These are phyloP conservation scores for Tetragonia tetragonoides DNA, from an alignment of 148 eudicot species.

Conservation along the genomic window DNA sequence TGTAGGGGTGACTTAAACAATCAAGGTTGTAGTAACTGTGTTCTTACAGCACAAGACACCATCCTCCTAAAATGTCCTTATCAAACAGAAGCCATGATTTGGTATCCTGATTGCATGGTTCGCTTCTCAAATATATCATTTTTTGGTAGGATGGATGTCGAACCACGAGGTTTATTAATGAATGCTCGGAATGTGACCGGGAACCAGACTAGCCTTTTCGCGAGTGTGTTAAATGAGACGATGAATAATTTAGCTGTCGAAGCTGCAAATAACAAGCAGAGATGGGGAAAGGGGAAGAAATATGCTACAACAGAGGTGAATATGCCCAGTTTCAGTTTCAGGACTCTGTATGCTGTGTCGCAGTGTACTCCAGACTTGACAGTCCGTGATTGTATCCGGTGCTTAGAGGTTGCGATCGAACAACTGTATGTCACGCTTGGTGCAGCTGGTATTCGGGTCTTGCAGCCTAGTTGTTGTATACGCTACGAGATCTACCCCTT, in stretches of 20 bases:
- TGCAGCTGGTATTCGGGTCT: slow-evolving; percentile 15
- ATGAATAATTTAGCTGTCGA: not conserved
- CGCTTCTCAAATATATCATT: not conserved
- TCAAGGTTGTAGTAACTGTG: not conserved
- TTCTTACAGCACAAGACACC: not conserved
- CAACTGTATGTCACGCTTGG: not conserved
- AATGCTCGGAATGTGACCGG: not conserved
- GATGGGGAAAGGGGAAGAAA: not conserved
- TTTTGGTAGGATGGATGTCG: not conserved
- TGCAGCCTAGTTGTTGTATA: no score
- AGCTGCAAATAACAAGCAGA: not conserved
- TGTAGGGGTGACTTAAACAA: slow-evolving; percentile 1
- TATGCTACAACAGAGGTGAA: not conserved
- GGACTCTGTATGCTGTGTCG: not conserved
- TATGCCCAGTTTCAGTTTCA: not conserved
- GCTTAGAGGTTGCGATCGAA: slow-evolving; percentile 3
- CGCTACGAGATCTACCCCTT: no score
- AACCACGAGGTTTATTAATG: not conserved
- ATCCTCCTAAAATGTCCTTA: not conserved
- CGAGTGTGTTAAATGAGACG: not conserved
- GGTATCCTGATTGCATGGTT: not conserved
- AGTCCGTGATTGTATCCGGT: slow-evolving; percentile 4
- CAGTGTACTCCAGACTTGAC: slow-evolving; percentile 10
- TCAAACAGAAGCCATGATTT: not conserved
- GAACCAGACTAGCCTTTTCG: not conserved